These are phyloP conservation scores for Exophiala mesophila DNA, from an alignment of 2,329 filamentous ascomycete genomes.

Conservation along the genomic window DNA sequence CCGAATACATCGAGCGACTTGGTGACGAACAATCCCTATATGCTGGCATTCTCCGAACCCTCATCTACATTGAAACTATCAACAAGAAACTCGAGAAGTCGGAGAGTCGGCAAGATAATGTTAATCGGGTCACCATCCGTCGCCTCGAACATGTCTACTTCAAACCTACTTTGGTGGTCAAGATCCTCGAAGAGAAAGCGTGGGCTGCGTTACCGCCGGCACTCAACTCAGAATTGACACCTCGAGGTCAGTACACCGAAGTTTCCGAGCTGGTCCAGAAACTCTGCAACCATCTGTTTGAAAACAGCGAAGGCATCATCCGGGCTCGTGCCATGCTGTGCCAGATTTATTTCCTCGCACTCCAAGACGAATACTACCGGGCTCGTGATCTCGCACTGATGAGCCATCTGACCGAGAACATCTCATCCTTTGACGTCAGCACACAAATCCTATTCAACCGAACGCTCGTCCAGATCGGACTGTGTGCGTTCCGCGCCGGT, in stretches of 20 bases:
- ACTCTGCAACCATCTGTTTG: slow-evolving; percentile 92
- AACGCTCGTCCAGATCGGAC: slow-evolving; percentile 92
- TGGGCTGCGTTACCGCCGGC: slow-evolving; percentile 72
- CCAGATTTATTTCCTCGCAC: slow-evolving; percentile 96
- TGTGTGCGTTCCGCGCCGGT: slow-evolving; percentile 95
- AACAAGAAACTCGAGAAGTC: slow-evolving; percentile 60
- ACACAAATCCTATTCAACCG: slow-evolving; percentile 99
- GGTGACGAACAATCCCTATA: slow-evolving; percentile 88
- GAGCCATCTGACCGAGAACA: slow-evolving; percentile 97
- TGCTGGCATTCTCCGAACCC: slow-evolving; percentile 81
- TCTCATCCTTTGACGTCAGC: slow-evolving; percentile 91
- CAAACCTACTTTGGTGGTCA: slow-evolving; percentile 92
- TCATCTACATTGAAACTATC: slow-evolving; percentile 82
- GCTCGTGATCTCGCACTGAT: slow-evolving; percentile 99
- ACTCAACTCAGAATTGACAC: slow-evolving; percentile 75
- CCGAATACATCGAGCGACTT: slow-evolving; percentile 94
- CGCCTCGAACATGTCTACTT: slow-evolving; percentile 97
- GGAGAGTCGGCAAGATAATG: slow-evolving; percentile 73
- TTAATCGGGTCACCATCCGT: slow-evolving; percentile 91
- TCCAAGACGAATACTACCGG: slow-evolving; percentile 97
- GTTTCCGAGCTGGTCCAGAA: slow-evolving; percentile 72
- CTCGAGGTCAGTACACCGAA: slow-evolving; percentile 63
- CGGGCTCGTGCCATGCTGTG: slow-evolving; percentile 95
- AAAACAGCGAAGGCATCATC: slow-evolving; percentile 90
- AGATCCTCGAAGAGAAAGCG: slow-evolving; percentile 87